Conservation (phyloP, 148 eudicot genomes). For the Rhododendron simsii region DNA sequence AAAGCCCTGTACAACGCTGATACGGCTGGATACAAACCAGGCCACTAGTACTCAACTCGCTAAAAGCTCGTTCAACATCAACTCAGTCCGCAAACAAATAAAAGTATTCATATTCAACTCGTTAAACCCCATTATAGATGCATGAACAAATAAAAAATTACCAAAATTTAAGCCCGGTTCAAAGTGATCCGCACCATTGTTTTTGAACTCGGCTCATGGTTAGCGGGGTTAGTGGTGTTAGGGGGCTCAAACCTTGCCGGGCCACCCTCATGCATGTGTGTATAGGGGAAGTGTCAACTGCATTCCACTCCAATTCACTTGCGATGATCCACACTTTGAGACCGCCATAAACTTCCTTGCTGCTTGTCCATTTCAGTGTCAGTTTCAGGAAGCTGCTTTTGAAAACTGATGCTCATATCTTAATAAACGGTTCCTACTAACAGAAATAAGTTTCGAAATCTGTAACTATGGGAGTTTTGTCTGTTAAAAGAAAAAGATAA, state of each 20-base stretch:
- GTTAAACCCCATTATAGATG: no score
- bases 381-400: not conserved
- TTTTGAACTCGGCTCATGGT: no score
- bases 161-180: not conserved
- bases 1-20: no score
- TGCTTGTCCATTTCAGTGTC: not conserved
- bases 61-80: not conserved
- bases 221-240: no score
- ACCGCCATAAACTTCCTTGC: not conserved
- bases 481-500: not conserved
- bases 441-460: not conserved
- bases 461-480: not conserved
- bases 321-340: not conserved
- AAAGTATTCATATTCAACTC: no score
- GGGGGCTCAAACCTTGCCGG: no score
- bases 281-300: no score
- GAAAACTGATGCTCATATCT: not conserved
- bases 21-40: no score
- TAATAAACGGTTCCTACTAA: no score
- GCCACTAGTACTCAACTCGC: no score
- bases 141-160: not conserved
- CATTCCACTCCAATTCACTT: no score
- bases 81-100: not conserved
- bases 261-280: no score
- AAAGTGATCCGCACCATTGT: not conserved